Evolutionary conservation across 1,139 yeast genomes (phyloP).

Genomic region (Lodderomyces jiufengensis): DNA sequence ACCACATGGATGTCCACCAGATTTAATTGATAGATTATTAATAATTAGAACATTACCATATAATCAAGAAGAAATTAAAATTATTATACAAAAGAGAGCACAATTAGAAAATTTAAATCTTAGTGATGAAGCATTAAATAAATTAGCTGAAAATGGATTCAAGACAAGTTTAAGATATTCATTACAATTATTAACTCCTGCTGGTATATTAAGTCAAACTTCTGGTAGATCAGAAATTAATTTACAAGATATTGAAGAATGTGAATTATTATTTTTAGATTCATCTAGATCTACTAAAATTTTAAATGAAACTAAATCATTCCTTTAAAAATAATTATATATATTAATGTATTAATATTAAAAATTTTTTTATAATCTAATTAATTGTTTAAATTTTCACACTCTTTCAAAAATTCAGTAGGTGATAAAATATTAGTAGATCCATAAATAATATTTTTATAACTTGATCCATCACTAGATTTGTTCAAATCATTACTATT

Average conservation of each 20-base stretch:
- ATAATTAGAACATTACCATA: slow-evolving; percentile 92
- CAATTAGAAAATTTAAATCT: slow-evolving; percentile 67
- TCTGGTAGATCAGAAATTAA: slow-evolving; percentile 70
- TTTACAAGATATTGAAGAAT: slow-evolving; percentile 77
- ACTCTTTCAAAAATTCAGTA: slow-evolving; percentile 67
- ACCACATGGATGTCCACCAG: slow-evolving; percentile 98
- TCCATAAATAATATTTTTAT: slow-evolving; percentile 72
- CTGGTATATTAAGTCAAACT: slow-evolving; percentile 76
- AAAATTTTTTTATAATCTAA: not conserved
- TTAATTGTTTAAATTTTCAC: slow-evolving; percentile 22
- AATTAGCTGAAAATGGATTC: slow-evolving; percentile 68
- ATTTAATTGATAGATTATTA: slow-evolving; percentile 82
- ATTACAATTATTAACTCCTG: slow-evolving; percentile 85
- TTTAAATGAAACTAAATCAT: slow-evolving; percentile 54
- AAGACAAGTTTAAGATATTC: slow-evolving; percentile 85
- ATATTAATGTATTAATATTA: slow-evolving; percentile 32
- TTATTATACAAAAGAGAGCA: slow-evolving; percentile 80
- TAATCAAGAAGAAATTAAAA: slow-evolving; percentile 73
- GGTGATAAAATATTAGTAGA: slow-evolving; percentile 82
- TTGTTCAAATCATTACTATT: slow-evolving; percentile 12
- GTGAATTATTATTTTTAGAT: slow-evolving; percentile 81
- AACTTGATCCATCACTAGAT: slow-evolving; percentile 15
- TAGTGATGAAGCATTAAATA: slow-evolving; percentile 63
- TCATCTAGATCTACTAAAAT: slow-evolving; percentile 81
- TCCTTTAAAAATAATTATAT: slow-evolving; percentile 35